phyloP scores from a whole-genome alignment of 139 green algal species.

The Microglena sp. region DNA sequence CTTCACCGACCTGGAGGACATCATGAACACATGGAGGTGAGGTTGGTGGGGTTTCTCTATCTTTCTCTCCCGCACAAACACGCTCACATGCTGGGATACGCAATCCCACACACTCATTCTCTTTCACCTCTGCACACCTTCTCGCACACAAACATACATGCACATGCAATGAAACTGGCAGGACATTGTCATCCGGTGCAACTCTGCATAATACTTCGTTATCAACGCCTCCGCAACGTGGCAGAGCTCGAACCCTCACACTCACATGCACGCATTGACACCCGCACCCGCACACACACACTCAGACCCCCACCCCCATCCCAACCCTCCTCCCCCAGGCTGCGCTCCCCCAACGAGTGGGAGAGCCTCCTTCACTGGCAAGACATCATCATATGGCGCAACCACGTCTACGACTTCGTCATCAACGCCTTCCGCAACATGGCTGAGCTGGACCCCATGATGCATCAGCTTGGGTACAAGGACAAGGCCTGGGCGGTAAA shows the following conservation, averaged over 20 bases:
- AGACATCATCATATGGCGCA: conserved; percentile 91
- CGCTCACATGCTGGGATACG: too few relatives aligned
- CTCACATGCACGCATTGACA: background rate
- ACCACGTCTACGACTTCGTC: conserved; percentile 92
- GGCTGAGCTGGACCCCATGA: conserved; percentile 10
- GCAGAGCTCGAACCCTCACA: background rate
- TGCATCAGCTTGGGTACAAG: conserved; percentile 45
- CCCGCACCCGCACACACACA: background rate
- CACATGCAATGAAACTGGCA: too few relatives aligned
- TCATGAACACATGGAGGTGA: too few relatives aligned
- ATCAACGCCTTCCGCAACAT: conserved; percentile 72
- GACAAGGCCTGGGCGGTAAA: conserved; percentile 85
- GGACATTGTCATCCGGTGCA: too few relatives aligned
- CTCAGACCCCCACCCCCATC: background rate
- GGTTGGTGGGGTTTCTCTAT: too few relatives aligned
- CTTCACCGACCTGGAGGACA: too few relatives aligned
- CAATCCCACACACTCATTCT: too few relatives aligned
- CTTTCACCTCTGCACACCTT: too few relatives aligned
- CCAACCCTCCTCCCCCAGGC: conserved; percentile 20
- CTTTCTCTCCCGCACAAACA: too few relatives aligned
- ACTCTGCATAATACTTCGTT: too few relatives aligned
- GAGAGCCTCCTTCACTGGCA: conserved; percentile 82
- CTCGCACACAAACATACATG: too few relatives aligned
- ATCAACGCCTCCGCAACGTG: too few relatives aligned
- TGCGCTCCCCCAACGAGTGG: conserved; percentile 92